Evolutionary conservation across 129 eudicot species (phyloP).

Genomic region (Sambucus nigra): DNA sequence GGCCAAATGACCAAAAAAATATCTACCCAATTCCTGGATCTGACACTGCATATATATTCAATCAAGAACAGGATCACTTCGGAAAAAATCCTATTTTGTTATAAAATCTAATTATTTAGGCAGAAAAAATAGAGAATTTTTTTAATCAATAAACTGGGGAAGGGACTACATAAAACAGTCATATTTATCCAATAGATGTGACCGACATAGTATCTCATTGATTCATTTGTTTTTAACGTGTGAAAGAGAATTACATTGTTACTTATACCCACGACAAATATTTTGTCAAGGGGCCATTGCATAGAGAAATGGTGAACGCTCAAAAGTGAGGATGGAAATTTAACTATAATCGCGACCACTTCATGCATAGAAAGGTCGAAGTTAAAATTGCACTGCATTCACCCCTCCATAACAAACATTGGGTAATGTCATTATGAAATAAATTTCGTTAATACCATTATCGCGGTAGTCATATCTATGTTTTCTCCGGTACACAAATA

Average conservation of each 20-base stretch:
- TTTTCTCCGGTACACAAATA: too few species aligned
- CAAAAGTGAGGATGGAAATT: not conserved
- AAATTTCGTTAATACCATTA: too few species aligned
- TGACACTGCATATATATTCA: not conserved
- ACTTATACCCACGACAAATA: too few species aligned
- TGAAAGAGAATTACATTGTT: not conserved
- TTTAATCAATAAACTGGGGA: not conserved
- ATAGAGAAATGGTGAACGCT: not conserved
- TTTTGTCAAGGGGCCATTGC: not conserved
- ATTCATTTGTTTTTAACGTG: not conserved
- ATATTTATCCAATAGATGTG: not conserved
- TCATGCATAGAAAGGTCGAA: not conserved
- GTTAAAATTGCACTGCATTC: not conserved
- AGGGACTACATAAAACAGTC: not conserved
- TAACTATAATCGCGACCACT: not conserved
- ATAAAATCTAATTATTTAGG: not conserved
- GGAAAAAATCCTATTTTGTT: too few species aligned
- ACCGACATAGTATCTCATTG: not conserved
- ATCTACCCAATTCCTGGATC: too few species aligned
- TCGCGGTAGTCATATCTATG: too few species aligned
- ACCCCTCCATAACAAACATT: too few species aligned
- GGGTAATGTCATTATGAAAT: too few species aligned
- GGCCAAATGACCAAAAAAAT: too few species aligned
- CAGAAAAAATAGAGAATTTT: not conserved
- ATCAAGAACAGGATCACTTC: not conserved